Conservation (phyloP, 805 yeast species). For the Tetrapisispora fleetii region DNA sequence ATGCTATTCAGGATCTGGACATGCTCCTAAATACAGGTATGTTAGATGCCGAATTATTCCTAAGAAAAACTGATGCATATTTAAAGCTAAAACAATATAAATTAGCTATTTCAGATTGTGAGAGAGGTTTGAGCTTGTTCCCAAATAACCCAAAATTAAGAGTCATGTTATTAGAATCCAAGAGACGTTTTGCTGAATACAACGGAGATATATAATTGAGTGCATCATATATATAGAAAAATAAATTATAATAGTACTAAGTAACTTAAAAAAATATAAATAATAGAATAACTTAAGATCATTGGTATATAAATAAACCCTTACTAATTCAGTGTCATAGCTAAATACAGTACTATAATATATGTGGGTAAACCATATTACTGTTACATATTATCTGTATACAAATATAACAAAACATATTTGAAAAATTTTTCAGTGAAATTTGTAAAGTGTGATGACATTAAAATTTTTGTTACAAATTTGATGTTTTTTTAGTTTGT, state of each 20-base stretch:
- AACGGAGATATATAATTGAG: conserved; percentile 20
- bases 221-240: no score
- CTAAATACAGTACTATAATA: no score
- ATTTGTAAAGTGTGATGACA: neutral
- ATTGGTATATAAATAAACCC: no score
- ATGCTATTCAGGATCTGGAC: conserved; percentile 63
- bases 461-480: neutral
- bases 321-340: no score
- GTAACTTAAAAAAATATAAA: no score
- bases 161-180: conserved; percentile 19
- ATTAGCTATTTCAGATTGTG: conserved; percentile 56
- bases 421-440: neutral
- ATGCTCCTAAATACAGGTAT: conserved; percentile 50
- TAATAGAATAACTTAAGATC: no score
- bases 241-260: no score
- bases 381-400: no score
- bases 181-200: conserved; percentile 21
- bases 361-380: no score
- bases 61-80: conserved; percentile 59
- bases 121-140: conserved; percentile 61
- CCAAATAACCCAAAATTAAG: conserved; percentile 36
- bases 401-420: no score
- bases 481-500: no score
- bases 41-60: conserved; percentile 56
- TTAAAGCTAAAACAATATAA: conserved; percentile 52